Base-by-base conservation (phyloP, 768 basidiomycete genomes). In the Boletus pseudopeckii region DNA sequence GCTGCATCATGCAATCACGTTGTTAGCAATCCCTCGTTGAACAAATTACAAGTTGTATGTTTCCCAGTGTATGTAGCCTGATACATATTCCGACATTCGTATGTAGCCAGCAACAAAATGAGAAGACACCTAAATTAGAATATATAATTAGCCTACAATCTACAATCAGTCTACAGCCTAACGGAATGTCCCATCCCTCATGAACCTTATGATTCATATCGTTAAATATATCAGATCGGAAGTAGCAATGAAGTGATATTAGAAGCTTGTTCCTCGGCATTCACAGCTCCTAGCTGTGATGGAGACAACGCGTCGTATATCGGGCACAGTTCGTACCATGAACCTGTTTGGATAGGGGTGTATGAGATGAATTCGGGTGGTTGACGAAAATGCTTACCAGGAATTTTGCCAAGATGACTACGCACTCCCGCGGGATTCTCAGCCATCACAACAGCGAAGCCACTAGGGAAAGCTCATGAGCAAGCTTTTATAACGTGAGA, bases 311-410 rank as follows among this genome's bases (percentile, higher is more conserved):
- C 53, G 26, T 68, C 10, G 33, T 30, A 68, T 43, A 32, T 47
- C 4, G 68, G 68, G 28, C 68, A 70, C 38, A 68, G 49, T 1
- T 64, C 13, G 26, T 60, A 54, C 67, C 67, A 68, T 18, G 68
- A 47, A 42, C 45, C 67, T 70, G 22, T 48, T 37, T 4, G 37
- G 43, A 26, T 7, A n/a, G n/a, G n/a, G n/a, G 41, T 20, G 6
- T 7, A 22, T 20, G 20, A 45, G 13, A 53, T 33, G 22, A 17
- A 10, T 30, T 11, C 24, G 10, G 32, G 17, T 6, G 22, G 28
- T 10, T 7, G 17, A 26, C 15, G 11, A 24, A 11, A 46, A 22
- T n/a, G 14, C 58, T 45, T 38, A 69, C 66, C 7, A 5, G 66
- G 56, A 24, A 58, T 48, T 22, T 2, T n/a, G 5, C 56, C 56